These are phyloP conservation scores for Lepidium africanum DNA, from an alignment of 345 rosid species.

Conservation along the genomic window DNA sequence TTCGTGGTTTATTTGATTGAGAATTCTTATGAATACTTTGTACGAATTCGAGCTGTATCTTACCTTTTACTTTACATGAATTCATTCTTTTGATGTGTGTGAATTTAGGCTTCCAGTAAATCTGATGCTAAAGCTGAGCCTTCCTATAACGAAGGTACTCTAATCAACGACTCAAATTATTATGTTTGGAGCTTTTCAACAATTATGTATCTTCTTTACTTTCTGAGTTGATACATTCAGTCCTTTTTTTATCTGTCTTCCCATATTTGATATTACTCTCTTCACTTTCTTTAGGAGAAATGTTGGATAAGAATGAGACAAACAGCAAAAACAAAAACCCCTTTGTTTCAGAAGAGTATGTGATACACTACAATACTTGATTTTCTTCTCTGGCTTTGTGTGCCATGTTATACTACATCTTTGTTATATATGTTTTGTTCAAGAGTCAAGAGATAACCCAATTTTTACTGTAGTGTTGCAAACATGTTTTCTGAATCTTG, in stretches of 20 bases:
- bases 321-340: slow-evolving; percentile 8
- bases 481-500: background rate
- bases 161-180: background rate
- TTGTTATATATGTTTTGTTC: background rate
- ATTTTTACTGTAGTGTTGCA: background rate
- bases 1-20: background rate
- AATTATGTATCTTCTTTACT: background rate
- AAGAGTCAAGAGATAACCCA: background rate
- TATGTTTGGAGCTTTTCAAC: background rate
- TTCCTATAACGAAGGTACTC: slow-evolving; percentile 15
- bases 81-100: background rate
- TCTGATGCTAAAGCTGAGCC: slow-evolving; percentile 5
- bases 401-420: background rate
- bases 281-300: slow-evolving; percentile 2
- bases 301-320: slow-evolving; percentile 10
- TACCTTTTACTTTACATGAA: background rate
- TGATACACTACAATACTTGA: background rate
- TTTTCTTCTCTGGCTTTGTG: background rate
- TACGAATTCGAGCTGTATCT: background rate
- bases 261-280: background rate
- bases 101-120: slow-evolving; percentile 4
- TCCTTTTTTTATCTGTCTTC: background rate
- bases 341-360: slow-evolving; percentile 25
- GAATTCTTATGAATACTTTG: background rate
- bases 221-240: background rate